Conservation (phyloP, 257 asterid genomes). For the Solanum clarkiae region DNA sequence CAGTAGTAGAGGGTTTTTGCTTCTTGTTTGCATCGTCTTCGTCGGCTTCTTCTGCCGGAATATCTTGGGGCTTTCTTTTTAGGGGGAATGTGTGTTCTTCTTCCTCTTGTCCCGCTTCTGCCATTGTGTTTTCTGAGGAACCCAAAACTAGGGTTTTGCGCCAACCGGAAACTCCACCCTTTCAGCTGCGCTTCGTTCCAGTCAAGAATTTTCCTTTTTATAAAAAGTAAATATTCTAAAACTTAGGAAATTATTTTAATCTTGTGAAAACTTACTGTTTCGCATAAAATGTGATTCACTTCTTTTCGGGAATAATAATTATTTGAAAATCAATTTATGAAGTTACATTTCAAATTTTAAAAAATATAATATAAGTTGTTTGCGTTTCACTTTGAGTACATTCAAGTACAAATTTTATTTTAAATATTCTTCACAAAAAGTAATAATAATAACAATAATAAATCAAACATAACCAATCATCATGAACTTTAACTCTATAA, state of each 20-base stretch:
- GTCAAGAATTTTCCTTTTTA: not conserved
- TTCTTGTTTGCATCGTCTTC: conserved; percentile 9
- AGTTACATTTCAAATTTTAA: not conserved
- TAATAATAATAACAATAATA: no score
- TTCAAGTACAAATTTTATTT: not conserved
- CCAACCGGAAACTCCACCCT: not conserved
- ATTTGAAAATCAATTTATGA: not conserved
- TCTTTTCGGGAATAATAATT: no score
- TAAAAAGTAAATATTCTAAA: not conserved
- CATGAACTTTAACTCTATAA: not conserved
- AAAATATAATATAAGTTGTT: not conserved
- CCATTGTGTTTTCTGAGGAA: not conserved
- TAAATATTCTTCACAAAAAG: not conserved
- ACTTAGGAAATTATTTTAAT: not conserved
- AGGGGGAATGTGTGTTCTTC: conserved; percentile 2
- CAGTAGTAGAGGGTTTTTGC: conserved; percentile 4
- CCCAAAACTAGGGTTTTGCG: not conserved
- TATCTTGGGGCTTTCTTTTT: conserved; percentile 1
- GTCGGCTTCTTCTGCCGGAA: not conserved
- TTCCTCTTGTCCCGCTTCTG: not conserved
- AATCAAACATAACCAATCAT: not conserved
- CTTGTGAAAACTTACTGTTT: not conserved
- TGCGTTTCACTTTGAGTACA: not conserved
- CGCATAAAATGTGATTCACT: no score
- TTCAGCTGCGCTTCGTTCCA: not conserved